Evolutionary conservation across 768 basidiomycete species (phyloP), one percentile per base, ranked within the genome.

Genomic region (Candolleomyces aberdarensis): DNA sequence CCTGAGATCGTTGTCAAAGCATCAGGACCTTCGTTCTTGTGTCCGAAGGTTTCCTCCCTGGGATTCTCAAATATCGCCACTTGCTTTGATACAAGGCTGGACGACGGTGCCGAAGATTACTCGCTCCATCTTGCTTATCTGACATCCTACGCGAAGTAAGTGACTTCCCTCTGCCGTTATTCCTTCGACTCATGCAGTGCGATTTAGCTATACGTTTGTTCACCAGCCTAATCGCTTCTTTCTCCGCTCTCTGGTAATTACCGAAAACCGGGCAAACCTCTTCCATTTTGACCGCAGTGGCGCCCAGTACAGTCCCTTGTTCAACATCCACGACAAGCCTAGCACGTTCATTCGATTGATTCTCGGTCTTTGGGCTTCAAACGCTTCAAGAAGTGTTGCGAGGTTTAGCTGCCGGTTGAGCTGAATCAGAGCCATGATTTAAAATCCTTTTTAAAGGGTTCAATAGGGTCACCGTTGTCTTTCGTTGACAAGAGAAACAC

Each of bases 151-250:
- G 31, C 52, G 5, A 26, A 31, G 52, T 53, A 32, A 17, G 32
- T 9, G 9, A 9, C 32, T 32, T 32, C 9, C 32, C 9, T 4
- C 4, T 32, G 4, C 32, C 9, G 32, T 32, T 36, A 10, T 15
- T 36, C 14, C 26, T 29, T 8, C 13, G 3, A 3, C 20, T 9
- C 52, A 29, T 9, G 5, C 20, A 20, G 7, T 53, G 32, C 11
- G 3, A 32, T 29, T 15, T 26, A 56, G 54, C 15, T 4, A 56
- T 5, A 20, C 41, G 1, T 56, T 56, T 20, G 40, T 36, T 56
- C 54, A 56, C 2, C 54, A 56, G 20, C 54, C 54, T 14, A 56
- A 56, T 39, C 54, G 54, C 17, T 15, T 40, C 41, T 56, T 56
- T n/a, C 9, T 56, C 9, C 54, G 54, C 11, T 17, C n/a, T 9